Conservation (phyloP, 2,329 filamentous ascomycete species). For the Microcyclospora pomicola region DNA sequence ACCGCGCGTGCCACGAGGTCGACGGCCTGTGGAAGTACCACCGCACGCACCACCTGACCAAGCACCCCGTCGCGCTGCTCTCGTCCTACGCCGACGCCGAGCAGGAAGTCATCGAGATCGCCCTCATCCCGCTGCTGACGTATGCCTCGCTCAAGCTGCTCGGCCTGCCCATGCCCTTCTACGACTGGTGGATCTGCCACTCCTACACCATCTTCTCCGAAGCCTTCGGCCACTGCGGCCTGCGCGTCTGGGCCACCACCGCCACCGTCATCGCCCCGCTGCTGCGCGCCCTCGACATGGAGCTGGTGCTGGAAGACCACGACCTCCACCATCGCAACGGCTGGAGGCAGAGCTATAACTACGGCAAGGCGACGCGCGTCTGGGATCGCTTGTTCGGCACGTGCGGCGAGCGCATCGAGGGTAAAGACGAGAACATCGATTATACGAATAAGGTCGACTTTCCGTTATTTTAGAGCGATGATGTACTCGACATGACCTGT, state of each 20-base stretch:
- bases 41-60: slow-evolving; percentile 31
- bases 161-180: slow-evolving; percentile 30
- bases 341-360: slow-evolving; percentile 24
- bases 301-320: slow-evolving; percentile 29
- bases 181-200: slow-evolving; percentile 33
- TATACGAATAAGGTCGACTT: slow-evolving; percentile 1
- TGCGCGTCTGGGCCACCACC: slow-evolving; percentile 23
- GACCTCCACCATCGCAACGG: slow-evolving; percentile 25
- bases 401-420: slow-evolving; percentile 20
- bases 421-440: slow-evolving; percentile 1
- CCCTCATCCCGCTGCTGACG: slow-evolving; percentile 26
- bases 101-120: slow-evolving; percentile 29
- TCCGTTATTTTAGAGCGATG: slow-evolving; percentile 1
- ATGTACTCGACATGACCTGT: too few relatives aligned
- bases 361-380: slow-evolving; percentile 24
- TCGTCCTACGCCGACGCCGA: slow-evolving; percentile 27
- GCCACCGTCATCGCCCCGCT: slow-evolving; percentile 23
- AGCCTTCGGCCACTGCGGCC: slow-evolving; percentile 24
- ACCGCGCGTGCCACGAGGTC: slow-evolving; percentile 28
- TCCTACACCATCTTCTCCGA: slow-evolving; percentile 28
- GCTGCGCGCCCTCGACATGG: slow-evolving; percentile 17
- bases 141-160: slow-evolving; percentile 22
- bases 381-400: slow-evolving; percentile 23
- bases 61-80: slow-evolving; percentile 29
- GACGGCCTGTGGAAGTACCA: slow-evolving; percentile 28